Evolutionary conservation across 257 asterid genomes (phyloP), one percentile per base, ranked within the genome.

Genomic region (Anisodus acutangulus): DNA sequence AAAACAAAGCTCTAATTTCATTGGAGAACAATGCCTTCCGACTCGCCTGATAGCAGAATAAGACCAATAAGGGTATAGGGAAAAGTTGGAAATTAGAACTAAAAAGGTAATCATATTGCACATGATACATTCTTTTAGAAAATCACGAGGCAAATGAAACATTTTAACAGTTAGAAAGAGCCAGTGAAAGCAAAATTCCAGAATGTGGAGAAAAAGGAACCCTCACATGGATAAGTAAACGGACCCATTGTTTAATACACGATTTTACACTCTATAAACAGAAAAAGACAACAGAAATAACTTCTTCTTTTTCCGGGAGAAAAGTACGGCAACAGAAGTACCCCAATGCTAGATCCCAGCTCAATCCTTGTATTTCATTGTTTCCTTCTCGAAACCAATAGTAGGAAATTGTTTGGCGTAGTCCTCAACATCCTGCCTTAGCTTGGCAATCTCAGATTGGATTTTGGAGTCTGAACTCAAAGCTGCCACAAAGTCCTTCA

Each of bases 401-500:
- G 98, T 96, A 12, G 99, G 97, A 51, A 96, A 96, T 84, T 94
- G 98, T 72, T 93, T 96, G 9, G 98, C 98, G 41, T 89, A 94
- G 45, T 94, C 95, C 91, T 94, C 98, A 82, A 94, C 98, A 49
- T 87, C 94, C 59, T 81, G 85, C 81, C 95, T 90, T 69, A 96
- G 88, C 86, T 87, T 88, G 55, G 92, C 88, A 82, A 94, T 66
- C 55, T 94, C 91, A 49, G 98, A 89, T 86, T 94, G 95, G 31
- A 78, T 37, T 66, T 87, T 90, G 83, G 87, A 59, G 45, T 90
- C 95, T 26, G 94, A 90, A 17, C 87, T 86, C 97, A 95, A 90
- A n/a, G 95, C 82, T 62, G 90, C 89, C 92, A 96, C 98, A 81
- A 94, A 96, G 90, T 96, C 98, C 92, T 96, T 96, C 86, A 96